Evolutionary conservation across 768 basidiomycete genomes (phyloP), one percentile per base, ranked within the genome.

Genomic region (Tricholoma sp.): DNA sequence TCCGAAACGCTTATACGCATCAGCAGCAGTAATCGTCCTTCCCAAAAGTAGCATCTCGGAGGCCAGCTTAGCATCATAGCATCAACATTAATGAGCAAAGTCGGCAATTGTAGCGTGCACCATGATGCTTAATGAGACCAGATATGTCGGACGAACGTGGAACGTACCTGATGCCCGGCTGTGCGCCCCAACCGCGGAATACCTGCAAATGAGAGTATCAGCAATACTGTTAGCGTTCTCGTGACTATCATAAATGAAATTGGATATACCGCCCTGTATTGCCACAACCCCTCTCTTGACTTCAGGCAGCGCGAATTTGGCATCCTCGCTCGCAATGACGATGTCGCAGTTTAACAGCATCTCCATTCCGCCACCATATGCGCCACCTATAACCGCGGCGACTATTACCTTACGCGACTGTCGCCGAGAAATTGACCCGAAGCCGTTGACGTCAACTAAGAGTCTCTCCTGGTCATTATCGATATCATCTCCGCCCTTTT

Each of bases 41-140:
- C 92, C 92, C 34, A 84, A 76, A 48, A 94, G 75, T 11, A 93
- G 78, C 77, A 92, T 74, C 68, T 94, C 86, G 29, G 90, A 79
- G 36, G 88, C 88, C 41, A 85, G 74, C 88, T 91, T 53, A 51
- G 39, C 44, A 50, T 52, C 39, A 61, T 54, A 54, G 52, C 61
- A 67, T 59, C 59, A 62, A 45, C 49, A 55, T 58, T 39, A 50
- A 36, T 50, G 11, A 18, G 13, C n/a, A 20, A 41, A 32, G n/a
- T 13, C 9, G 17, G 36, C 3, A 33, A 52, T n/a, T 50, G 4
- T 4, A 54, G 29, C 28, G 56, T 53, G 54, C 31, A 48, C 12
- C 48, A 50, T 24, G 24, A 24, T 24, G 24, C 4, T 24, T 24
- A 54, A 56, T 34, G 41, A 36, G 37, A 57, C 39, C 50, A 60